Conservation (phyloP, 2,329 filamentous ascomycete genomes). For the Byssochlamys sp. region DNA sequence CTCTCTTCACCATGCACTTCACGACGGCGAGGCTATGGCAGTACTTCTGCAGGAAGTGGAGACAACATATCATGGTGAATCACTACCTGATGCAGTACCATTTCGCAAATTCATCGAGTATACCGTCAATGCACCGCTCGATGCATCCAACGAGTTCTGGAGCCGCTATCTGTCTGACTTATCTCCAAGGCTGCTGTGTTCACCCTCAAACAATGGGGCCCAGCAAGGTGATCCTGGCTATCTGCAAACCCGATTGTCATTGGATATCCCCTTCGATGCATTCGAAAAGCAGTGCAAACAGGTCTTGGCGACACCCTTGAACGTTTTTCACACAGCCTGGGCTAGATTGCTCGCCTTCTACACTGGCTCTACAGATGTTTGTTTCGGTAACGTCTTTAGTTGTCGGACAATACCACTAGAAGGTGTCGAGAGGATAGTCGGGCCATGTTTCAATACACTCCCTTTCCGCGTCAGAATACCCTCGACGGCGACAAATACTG, state of each 20-base stretch:
- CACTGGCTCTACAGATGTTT: slow-evolving; percentile 55
- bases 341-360: slow-evolving; percentile 52
- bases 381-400: slow-evolving; percentile 78
- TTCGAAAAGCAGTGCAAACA: slow-evolving; percentile 44
- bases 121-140: slow-evolving; percentile 43
- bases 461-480: slow-evolving; percentile 56
- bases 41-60: slow-evolving; percentile 64
- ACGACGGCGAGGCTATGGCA: slow-evolving; percentile 71
- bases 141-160: slow-evolving; percentile 58
- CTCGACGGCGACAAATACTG: slow-evolving; percentile 40
- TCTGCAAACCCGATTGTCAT: slow-evolving; percentile 8
- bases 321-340: slow-evolving; percentile 65
- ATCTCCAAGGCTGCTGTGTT: slow-evolving; percentile 30
- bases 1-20: slow-evolving; percentile 69
- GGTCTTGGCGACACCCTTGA: slow-evolving; percentile 53
- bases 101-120: slow-evolving; percentile 57
- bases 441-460: slow-evolving; percentile 85
- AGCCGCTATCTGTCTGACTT: slow-evolving; percentile 45
- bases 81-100: slow-evolving; percentile 42
- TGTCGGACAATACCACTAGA: slow-evolving; percentile 61
- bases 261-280: slow-evolving; percentile 32
- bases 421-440: slow-evolving; percentile 62
- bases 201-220: neutral
- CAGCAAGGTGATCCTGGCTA: slow-evolving; percentile 6
- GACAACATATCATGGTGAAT: slow-evolving; percentile 39